Evolutionary conservation across 768 basidiomycete genomes (phyloP), one percentile per base, ranked within the genome.

Genomic region (Naganishia onofrii): DNA sequence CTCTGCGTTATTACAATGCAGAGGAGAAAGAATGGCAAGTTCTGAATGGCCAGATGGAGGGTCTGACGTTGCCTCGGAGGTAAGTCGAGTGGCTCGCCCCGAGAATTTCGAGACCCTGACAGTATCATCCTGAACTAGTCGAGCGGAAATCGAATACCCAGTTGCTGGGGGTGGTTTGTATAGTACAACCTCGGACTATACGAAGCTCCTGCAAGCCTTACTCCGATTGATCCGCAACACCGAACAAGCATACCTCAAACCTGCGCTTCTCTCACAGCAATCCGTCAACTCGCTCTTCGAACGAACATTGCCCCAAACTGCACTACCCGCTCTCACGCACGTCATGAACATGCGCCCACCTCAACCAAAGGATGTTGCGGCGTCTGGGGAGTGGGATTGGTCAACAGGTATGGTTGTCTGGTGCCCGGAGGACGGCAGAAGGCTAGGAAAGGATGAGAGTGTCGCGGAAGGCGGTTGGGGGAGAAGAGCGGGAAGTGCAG

Each of bases 131-230:
- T n/a, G 6, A 3, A 46, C n/a, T 0, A 63, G 60, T 19, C 4
- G 63, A 72, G 68, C 42, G 52, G 75, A 75, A 32, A 76, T 79
- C 42, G 76, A 77, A 51, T 77, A 79, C 63, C 78, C 78, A 2
- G 76, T 71, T 5, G 78, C 74, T 0, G 78, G 78, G 6, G 78
- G 78, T 6, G 78, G 78, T 3, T 68, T 79, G 19, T 77, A 74
- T 71, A 72, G 73, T 17, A 76, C 65, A 2, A 60, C 72, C 19
- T 38, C 44, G 31, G 74, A 77, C 68, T 79, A 76, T 66, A 69
- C 69, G 13, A 51, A 31, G 7, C 54, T 79, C 15, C 73, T 79
- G 3, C 75, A 73, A 57, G 70, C 75, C 34, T 56, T 79, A 8
- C 69, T 79, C 9, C 28, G 51, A 29, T 73, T 72, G 28, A 63